Evolutionary conservation across 768 basidiomycete species (phyloP).

Genomic region (Auricularia sp.): DNA sequence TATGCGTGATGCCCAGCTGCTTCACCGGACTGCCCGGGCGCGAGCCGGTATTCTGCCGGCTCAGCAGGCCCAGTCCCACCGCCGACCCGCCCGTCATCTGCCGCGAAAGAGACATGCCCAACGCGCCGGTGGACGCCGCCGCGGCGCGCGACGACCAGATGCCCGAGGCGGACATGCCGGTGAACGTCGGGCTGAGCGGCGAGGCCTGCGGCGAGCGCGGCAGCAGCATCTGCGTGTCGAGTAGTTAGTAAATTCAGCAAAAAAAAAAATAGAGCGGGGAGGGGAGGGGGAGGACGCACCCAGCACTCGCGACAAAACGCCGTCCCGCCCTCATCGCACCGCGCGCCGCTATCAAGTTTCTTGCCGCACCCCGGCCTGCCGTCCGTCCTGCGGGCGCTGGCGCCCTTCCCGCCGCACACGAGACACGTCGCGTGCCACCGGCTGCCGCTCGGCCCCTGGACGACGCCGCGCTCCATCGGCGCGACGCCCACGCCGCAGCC

Average conservation of each 20-base stretch:
- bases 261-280: too few species aligned
- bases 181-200: slow-evolving; percentile 67
- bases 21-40: slow-evolving; percentile 46
- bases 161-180: slow-evolving; percentile 36
- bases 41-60: not conserved
- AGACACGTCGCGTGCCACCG: slow-evolving; percentile 74
- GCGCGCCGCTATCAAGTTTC: slow-evolving; percentile 73
- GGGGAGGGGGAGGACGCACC: slow-evolving; percentile 32
- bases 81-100: slow-evolving; percentile 18
- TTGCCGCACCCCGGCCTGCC: slow-evolving; percentile 73
- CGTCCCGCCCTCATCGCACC: slow-evolving; percentile 53
- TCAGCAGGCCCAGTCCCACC: not conserved
- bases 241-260: not conserved
- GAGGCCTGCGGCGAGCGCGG: slow-evolving; percentile 43
- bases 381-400: slow-evolving; percentile 38
- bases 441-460: slow-evolving; percentile 74
- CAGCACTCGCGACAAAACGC: slow-evolving; percentile 83
- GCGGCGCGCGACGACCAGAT: not conserved
- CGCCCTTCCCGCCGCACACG: slow-evolving; percentile 66
- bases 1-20: slow-evolving; percentile 31
- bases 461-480: slow-evolving; percentile 77
- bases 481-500: slow-evolving; percentile 68
- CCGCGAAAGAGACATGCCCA: slow-evolving; percentile 22
- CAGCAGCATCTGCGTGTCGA: slow-evolving; percentile 16
- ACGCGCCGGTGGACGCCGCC: slow-evolving; percentile 12